Conservation (phyloP, 768 basidiomycete genomes). For the Crucibulum laeve region DNA sequence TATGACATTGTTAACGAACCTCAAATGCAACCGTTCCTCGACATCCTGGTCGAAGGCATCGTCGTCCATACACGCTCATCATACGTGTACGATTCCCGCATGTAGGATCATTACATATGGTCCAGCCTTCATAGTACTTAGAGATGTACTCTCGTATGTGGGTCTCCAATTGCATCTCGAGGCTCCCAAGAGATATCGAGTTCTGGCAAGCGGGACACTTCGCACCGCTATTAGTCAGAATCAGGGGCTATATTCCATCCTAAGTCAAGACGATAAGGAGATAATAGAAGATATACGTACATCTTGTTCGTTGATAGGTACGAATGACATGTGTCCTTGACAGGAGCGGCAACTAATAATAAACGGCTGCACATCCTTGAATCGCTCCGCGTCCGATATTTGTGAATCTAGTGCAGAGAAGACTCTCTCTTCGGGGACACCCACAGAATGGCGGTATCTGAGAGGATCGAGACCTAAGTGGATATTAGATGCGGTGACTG, state of each 20-base stretch:
- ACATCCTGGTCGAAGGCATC: slow-evolving; percentile 72
- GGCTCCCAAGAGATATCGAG: slow-evolving; percentile 48
- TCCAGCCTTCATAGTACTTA: slow-evolving; percentile 88
- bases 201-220: slow-evolving; percentile 66
- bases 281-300: slow-evolving; percentile 28
- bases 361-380: slow-evolving; percentile 71
- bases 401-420: slow-evolving; percentile 87
- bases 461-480: slow-evolving; percentile 55
- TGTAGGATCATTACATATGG: slow-evolving; percentile 78
- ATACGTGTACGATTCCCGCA: slow-evolving; percentile 85
- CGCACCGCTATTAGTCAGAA: slow-evolving; percentile 62
- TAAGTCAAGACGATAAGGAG: slow-evolving; percentile 4
- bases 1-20: slow-evolving; percentile 37
- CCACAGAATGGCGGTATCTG: slow-evolving; percentile 41
- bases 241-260: slow-evolving; percentile 48
- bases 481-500: background rate
- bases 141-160: slow-evolving; percentile 77
- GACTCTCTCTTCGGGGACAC: slow-evolving; percentile 51
- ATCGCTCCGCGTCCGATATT: slow-evolving; percentile 83
- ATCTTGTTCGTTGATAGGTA: slow-evolving; percentile 53
- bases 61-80: slow-evolving; percentile 88
- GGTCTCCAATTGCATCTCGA: slow-evolving; percentile 81
- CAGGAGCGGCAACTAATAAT: slow-evolving; percentile 76
- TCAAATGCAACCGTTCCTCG: slow-evolving; percentile 69
- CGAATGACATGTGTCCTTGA: slow-evolving; percentile 51